Conservation (phyloP, 2,329 filamentous ascomycete species). For the Gaeumannomyces sp. region DNA sequence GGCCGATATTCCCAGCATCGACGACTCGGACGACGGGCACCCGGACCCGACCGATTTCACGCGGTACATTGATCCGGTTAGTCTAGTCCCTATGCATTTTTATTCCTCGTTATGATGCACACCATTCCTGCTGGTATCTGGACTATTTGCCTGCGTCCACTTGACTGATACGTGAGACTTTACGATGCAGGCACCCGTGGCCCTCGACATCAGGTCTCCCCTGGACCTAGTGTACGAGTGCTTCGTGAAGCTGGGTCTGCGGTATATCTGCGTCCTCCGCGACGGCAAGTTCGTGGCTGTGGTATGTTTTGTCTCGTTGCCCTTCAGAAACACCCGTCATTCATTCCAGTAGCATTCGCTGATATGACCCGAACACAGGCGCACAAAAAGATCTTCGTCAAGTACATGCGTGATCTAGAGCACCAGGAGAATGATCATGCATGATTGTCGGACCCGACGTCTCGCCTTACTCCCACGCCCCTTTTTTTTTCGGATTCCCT, state of each 20-base stretch:
- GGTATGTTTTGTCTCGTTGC: constrained; percentile 47
- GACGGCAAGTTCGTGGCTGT: constrained; percentile 85
- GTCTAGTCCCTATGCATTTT: constrained; percentile 22
- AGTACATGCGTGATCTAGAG: constrained; percentile 82
- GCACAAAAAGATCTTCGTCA: constrained; percentile 96
- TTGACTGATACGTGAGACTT: not conserved
- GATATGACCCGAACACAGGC: constrained; percentile 39
- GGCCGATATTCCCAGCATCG: constrained; percentile 58
- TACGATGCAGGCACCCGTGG: constrained; percentile 61
- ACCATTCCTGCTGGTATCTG: not conserved
- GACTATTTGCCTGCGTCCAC: constrained; percentile 1
- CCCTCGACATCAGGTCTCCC: constrained; percentile 80
- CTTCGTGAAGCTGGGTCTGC: constrained; percentile 86
- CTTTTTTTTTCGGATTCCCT: not conserved
- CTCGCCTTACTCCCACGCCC: too few relatives aligned
- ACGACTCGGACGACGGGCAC: constrained; percentile 53
- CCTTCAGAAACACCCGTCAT: not conserved
- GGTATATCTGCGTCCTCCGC: constrained; percentile 84
- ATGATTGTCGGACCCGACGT: not conserved
- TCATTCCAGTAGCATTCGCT: constrained; percentile 12
- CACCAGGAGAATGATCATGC: constrained; percentile 17
- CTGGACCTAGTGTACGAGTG: constrained; percentile 96
- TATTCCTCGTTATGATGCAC: too few relatives aligned
- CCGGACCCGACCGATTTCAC: constrained; percentile 78
- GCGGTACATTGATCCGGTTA: constrained; percentile 78